phyloP scores from a whole-genome alignment of 140 eudicot genomes.

The Anethum foeniculum region DNA sequence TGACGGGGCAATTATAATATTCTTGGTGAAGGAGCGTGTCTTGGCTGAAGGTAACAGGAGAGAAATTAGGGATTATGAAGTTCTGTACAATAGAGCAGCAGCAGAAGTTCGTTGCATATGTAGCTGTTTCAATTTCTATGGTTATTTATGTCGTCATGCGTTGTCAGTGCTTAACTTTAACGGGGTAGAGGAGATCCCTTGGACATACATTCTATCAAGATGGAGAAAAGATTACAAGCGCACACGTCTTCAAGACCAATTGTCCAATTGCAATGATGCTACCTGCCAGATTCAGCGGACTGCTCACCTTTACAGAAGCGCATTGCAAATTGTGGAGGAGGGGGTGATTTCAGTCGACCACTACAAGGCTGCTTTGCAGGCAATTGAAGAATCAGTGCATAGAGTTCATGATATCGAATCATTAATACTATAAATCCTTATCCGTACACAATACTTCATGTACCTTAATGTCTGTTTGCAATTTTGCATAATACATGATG shows the following conservation, averaged over 20 bases:
- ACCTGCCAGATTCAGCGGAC: constrained; percentile 38
- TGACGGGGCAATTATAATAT: constrained; percentile 61
- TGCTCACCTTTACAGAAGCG: constrained; percentile 60
- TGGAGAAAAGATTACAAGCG: constrained; percentile 77
- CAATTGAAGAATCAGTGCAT: constrained; percentile 60
- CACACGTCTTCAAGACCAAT: constrained; percentile 31
- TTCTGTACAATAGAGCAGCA: constrained; percentile 62
- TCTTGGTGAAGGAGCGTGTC: constrained; percentile 78
- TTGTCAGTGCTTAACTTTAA: constrained; percentile 76
- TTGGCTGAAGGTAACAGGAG: constrained; percentile 59
- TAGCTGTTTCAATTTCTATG: constrained; percentile 81
- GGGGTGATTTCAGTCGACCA: constrained; percentile 74
- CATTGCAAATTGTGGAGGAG: constrained; percentile 83
- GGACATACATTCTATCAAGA: constrained; percentile 57
- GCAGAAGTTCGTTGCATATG: constrained; percentile 85
- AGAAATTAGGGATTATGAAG: constrained; percentile 73
- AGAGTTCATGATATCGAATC: constrained; percentile 64
- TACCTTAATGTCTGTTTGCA: not conserved
- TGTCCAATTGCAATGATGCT: constrained; percentile 21
- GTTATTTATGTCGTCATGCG: constrained; percentile 77
- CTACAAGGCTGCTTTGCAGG: constrained; percentile 63
- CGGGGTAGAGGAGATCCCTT: constrained; percentile 77
- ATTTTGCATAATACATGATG: not conserved
- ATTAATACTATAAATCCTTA: constrained; percentile 27
- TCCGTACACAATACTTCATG: not conserved